Evolutionary conservation across 805 yeast genomes (phyloP), one percentile per base, ranked within the genome.

Genomic region (Teunomyces tritomae): DNA sequence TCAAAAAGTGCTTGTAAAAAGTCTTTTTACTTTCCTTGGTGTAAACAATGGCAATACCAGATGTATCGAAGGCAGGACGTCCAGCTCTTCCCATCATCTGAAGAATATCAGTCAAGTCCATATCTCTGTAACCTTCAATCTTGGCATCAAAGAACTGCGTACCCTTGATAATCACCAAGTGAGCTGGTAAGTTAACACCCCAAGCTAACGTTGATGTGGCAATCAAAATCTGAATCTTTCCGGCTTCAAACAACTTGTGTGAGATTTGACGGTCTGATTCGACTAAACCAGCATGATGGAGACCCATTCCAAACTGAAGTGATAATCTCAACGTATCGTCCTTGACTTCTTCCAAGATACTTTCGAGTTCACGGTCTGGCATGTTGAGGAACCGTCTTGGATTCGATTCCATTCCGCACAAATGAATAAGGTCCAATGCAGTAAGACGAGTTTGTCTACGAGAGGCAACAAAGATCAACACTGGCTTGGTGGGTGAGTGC

Each of bases 141-240:
- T 81, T 72, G 32, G 83, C 71, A 61, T 80, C 85, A 57, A 79
- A 80, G 54, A 78, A 80, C 57, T 80, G 84, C 0, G 94, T 86
- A 27, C 92, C 92, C 63, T 86, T 86, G 55, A 86, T 84, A 39
- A 86, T 79, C 11, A 86, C 94, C 54, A 86, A 69, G 65, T 85
- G 86, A 0, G 94, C 92, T 1, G 92, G 92, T 53, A 87, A 72
- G 57, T 86, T 87, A 41, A 87, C 92, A 65, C 92, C 92, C 92
- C 92, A 87, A 0, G 94, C 92, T 53, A 87, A 74, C 1, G 92
- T 87, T n/a, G 89, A 83, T 0, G 94, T 86, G 1, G 92, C 91
- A 33, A 87, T 74, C 51, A 86, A 73, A 39, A 86, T 78, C 65
- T 87, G 94, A 43, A 86, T 78, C 61, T 84, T 85, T 39, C 79